A percentile compares a stretch with the other conserved stretches of the same genome.
Evolutionary conservation across 768 basidiomycete genomes (phyloP).

Genomic region (Asterophora parasitica): DNA sequence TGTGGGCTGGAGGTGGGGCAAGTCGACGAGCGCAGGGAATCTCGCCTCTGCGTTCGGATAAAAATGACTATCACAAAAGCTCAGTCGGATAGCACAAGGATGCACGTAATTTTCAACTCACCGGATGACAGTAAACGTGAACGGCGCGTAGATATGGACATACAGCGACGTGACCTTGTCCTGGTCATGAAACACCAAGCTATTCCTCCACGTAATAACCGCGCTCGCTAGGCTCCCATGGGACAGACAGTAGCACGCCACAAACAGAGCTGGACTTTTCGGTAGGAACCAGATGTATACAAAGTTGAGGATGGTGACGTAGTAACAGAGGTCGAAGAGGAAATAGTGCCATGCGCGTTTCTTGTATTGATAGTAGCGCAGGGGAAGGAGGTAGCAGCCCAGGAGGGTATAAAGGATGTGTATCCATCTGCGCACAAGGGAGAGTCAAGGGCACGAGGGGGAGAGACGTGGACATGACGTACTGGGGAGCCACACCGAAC

Average conservation of each 20-base stretch:
- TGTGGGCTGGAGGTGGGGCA: slow-evolving; percentile 68
- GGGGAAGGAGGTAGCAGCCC: slow-evolving; percentile 72
- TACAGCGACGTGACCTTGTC: slow-evolving; percentile 97
- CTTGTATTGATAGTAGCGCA: slow-evolving; percentile 85
- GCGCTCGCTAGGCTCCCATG: slow-evolving; percentile 90
- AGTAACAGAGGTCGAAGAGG: slow-evolving; percentile 91
- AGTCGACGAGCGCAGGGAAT: slow-evolving; percentile 77
- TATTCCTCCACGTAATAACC: slow-evolving; percentile 98
- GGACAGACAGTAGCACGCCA: slow-evolving; percentile 89
- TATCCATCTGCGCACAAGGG: slow-evolving; percentile 59
- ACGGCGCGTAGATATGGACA: slow-evolving; percentile 90
- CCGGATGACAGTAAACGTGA: slow-evolving; percentile 90
- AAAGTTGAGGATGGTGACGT: slow-evolving; percentile 86
- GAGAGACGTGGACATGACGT: slow-evolving; percentile 28
- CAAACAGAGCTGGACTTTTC: slow-evolving; percentile 68
- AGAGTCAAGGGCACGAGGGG: slow-evolving; percentile 12
- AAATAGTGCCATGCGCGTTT: slow-evolving; percentile 93
- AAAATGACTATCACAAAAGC: slow-evolving; percentile 60
- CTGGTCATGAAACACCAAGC: slow-evolving; percentile 93
- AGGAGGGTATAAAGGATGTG: slow-evolving; percentile 84
- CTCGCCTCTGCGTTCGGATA: slow-evolving; percentile 75
- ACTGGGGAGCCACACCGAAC: slow-evolving; percentile 87
- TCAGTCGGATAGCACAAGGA: background rate
- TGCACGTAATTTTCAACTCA: slow-evolving; percentile 28
- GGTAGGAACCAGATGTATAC: slow-evolving; percentile 92